Conservation (phyloP, 2,329 filamentous ascomycete genomes). For the Colletotrichum tabaci region DNA sequence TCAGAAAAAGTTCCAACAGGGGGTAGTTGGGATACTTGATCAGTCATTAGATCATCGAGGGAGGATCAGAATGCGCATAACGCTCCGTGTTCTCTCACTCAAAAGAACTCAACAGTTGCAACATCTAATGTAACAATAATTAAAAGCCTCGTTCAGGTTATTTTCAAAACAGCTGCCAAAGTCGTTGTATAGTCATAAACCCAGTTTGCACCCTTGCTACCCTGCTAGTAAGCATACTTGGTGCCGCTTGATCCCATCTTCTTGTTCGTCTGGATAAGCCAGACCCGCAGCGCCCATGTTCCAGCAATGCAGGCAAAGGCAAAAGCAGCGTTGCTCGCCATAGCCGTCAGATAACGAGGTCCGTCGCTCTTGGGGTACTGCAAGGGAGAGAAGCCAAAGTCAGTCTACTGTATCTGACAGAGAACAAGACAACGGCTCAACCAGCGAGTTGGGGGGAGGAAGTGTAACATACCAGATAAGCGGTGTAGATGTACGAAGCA, state of each 20-base stretch:
- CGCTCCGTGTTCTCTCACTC: no score
- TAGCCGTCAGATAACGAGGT: constrained; percentile 59
- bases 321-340: constrained; percentile 50
- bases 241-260: constrained; percentile 44
- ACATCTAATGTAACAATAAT: background rate
- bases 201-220: background rate
- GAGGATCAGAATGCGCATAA: no score
- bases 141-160: background rate
- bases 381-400: background rate
- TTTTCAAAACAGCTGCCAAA: background rate
- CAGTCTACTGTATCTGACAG: background rate
- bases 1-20: no score
- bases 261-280: constrained; percentile 47
- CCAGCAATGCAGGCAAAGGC: constrained; percentile 47
- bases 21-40: no score
- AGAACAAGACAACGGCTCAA: background rate
- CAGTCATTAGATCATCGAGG: no score
- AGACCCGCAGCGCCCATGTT: constrained; percentile 47
- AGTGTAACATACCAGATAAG: constrained; percentile 51
- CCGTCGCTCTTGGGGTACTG: constrained; percentile 56
- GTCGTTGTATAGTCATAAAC: background rate
- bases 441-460: no score
- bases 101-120: background rate
- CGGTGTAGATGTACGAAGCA: constrained; percentile 61
- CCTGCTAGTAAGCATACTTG: constrained; percentile 42